Evolutionary conservation across 768 basidiomycete species (phyloP).

Genomic region (Xanthoconium stramineum): DNA sequence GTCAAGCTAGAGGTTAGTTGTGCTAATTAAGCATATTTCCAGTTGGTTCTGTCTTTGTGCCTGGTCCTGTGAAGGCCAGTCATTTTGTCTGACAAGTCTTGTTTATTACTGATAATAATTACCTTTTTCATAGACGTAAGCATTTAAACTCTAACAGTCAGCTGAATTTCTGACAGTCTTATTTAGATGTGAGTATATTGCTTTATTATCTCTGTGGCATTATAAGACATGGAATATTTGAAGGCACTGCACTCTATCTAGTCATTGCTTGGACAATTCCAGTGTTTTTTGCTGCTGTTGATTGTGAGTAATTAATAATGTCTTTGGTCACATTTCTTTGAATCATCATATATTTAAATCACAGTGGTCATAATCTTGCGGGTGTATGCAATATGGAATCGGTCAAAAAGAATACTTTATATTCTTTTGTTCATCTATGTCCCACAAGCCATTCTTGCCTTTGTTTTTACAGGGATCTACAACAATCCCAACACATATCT

Average conservation of each 20-base stretch:
- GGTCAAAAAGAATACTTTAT: background rate
- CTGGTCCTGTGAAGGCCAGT: background rate
- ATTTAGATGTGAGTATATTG: conserved; percentile 3
- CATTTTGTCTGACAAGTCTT: background rate
- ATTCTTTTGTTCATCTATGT: background rate
- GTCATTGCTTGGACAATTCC: background rate
- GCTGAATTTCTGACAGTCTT: background rate
- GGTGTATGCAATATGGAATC: background rate
- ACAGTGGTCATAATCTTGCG: conserved; percentile 8
- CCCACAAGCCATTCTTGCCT: background rate
- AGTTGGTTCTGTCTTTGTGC: background rate
- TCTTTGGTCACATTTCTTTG: background rate
- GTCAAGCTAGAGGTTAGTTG: background rate
- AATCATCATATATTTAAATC: background rate
- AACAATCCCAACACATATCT: background rate
- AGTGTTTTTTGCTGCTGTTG: background rate
- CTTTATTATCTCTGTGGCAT: background rate
- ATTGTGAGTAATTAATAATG: background rate
- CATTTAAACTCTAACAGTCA: background rate
- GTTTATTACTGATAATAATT: background rate
- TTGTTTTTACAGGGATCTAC: background rate
- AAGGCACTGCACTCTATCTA: background rate
- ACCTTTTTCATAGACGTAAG: background rate
- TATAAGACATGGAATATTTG: background rate
- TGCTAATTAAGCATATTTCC: background rate